Percentiles rank a stretch among this genome's conserved stretches.
phyloP scores from a whole-genome alignment of 176 grass and related monocot genomes.

The Hyparrhenia diplandra region DNA sequence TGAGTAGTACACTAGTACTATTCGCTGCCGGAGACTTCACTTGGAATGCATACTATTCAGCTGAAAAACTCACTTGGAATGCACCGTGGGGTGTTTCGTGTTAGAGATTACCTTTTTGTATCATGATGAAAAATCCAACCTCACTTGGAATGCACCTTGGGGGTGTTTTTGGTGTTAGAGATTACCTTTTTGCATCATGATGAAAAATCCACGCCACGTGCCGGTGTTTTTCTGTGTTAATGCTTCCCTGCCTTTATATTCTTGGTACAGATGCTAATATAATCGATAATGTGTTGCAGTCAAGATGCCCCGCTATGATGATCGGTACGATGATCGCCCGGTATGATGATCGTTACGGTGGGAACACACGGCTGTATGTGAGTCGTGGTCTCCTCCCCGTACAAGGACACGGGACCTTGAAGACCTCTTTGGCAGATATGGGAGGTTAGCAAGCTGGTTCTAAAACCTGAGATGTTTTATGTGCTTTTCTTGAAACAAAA shows the following conservation, averaged over 20 bases:
- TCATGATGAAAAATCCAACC: neutral
- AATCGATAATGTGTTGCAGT: slow-evolving; percentile 22
- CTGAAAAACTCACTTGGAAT: neutral
- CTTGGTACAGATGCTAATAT: neutral
- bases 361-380: slow-evolving; percentile 79
- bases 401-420: slow-evolving; percentile 78
- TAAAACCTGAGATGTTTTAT: neutral
- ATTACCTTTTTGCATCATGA: neutral
- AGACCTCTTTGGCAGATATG: slow-evolving; percentile 85
- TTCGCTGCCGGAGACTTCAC: neutral
- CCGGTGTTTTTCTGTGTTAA: neutral
- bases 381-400: slow-evolving; percentile 72
- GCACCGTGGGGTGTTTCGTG: neutral
- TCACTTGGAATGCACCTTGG: neutral
- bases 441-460: slow-evolving; percentile 52
- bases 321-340: too few relatives aligned
- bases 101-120: neutral
- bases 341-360: slow-evolving; percentile 38
- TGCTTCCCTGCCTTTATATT: neutral
- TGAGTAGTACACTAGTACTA: too few relatives aligned
- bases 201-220: neutral
- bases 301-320: slow-evolving; percentile 82
- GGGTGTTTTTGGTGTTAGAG: neutral
- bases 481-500: neutral
- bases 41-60: neutral